Base-by-base conservation (phyloP, 345 rosid species). In the Pugionium cornutum region DNA sequence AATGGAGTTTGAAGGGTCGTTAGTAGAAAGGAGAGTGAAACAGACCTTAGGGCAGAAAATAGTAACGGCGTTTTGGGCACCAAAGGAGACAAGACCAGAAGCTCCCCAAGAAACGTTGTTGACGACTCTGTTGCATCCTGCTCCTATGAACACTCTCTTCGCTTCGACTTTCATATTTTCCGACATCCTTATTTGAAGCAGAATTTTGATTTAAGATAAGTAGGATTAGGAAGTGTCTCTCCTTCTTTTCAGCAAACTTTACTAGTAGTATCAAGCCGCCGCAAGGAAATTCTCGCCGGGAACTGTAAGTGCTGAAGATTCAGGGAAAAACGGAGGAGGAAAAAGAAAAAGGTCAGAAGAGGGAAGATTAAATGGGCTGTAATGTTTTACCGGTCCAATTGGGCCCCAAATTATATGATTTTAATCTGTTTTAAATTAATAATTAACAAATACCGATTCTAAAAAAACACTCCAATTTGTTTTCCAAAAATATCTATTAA, bases 71-170 rank as follows among this genome's bases (percentile, higher is more conserved):
- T 86, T 87, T 54, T 92, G 97, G 66, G 91, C 75, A 76, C 97
- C 98, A 58, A 84, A 89, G 28, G 97, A 76, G 56, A 89, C 85
- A 57, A 89, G 83, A 76, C 65, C 86, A 66, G 64, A 86, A 62
- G 91, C 88, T 35, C 96, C 98, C 96, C 98, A 92, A 10, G 97
- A 92, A 32, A 86, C 86, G 78, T 89, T 92, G 72, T 87, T 89
- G 44, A 92, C 94, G 9, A 84, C 79, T 63, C 94, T 80, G 76
- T 89, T 92, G 85, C 98, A 92, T 58, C 96, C 96, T 60, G 96
- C 96, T 76, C 88, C 96, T 60, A 87, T 84, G 73, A 92, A 89
- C 72, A 78, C 80, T 56, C 85, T 81, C 71, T 83, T 80, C 36
- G 74, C 78, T 72, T 78, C 81, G 5, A 78, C 80, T 66, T 71